Conservation (phyloP, 768 basidiomycete species). For the Pholiota conissans region DNA sequence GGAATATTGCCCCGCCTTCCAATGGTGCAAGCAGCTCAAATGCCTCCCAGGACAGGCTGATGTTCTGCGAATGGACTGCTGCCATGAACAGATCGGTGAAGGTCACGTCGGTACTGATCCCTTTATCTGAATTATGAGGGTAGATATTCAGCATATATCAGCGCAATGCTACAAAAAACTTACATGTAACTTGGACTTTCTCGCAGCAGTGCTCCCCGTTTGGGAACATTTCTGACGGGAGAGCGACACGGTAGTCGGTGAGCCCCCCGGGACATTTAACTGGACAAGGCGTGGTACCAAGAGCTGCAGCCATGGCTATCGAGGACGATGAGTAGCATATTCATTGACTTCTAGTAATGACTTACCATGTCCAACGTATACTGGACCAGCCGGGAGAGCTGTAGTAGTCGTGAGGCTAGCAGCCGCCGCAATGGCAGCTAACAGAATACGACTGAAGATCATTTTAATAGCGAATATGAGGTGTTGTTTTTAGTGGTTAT, state of each 20-base stretch:
- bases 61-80: neutral
- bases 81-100: neutral
- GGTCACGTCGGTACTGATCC: neutral
- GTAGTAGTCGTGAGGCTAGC: neutral
- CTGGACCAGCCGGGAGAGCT: no score
- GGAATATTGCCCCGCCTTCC: neutral
- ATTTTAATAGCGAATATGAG: no score
- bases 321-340: no score
- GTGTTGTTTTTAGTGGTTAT: no score
- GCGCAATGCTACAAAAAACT: neutral
- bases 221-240: neutral
- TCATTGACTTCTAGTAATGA: neutral
- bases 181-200: neutral
- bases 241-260: neutral
- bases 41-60: neutral
- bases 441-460: neutral
- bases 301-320: no score
- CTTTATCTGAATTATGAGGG: neutral
- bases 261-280: neutral
- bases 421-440: neutral
- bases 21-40: neutral
- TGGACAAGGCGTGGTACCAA: neutral
- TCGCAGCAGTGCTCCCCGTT: neutral
- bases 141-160: neutral
- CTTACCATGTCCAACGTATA: neutral